A percentile compares a stretch with the other conserved stretches of the same genome.
phyloP scores from a whole-genome alignment of 768 basidiomycete species.

The Harrya chromipes region DNA sequence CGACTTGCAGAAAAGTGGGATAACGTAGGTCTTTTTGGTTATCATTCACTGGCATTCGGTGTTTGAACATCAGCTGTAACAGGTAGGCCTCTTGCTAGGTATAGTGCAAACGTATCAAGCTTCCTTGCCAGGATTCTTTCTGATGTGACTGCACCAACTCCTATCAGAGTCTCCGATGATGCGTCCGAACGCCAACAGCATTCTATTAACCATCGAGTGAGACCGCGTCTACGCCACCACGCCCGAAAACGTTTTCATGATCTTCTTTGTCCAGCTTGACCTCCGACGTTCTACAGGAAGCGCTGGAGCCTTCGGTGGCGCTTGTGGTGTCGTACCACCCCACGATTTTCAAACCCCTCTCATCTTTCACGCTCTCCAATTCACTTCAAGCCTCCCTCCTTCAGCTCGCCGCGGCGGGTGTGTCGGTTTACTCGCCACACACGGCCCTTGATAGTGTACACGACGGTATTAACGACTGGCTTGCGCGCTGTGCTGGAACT shows the following conservation, averaged over 20 bases:
- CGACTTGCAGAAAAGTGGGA: constrained; percentile 90
- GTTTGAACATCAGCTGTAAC: constrained; percentile 6
- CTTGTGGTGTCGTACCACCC: constrained; percentile 85
- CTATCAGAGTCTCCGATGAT: constrained; percentile 52
- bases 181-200: constrained; percentile 42
- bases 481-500: constrained; percentile 54
- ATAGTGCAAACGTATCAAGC: constrained; percentile 14
- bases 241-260: constrained; percentile 14
- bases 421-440: constrained; percentile 87
- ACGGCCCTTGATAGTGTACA: constrained; percentile 82
- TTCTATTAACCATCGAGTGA: constrained; percentile 74
- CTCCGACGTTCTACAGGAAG: constrained; percentile 65
- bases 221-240: constrained; percentile 12
- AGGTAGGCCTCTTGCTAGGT: constrained; percentile 80
- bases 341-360: constrained; percentile 72
- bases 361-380: constrained; percentile 72
- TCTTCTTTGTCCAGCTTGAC: constrained; percentile 54
- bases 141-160: not conserved
- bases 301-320: constrained; percentile 55
- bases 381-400: constrained; percentile 81
- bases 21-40: constrained; percentile 59
- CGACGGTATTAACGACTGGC: constrained; percentile 91
- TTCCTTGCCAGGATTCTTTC: not conserved
- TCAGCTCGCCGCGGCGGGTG: constrained; percentile 74
- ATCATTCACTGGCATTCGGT: constrained; percentile 3